Conservation (phyloP, 768 basidiomycete species). For the Pisolithus tinctorius region DNA sequence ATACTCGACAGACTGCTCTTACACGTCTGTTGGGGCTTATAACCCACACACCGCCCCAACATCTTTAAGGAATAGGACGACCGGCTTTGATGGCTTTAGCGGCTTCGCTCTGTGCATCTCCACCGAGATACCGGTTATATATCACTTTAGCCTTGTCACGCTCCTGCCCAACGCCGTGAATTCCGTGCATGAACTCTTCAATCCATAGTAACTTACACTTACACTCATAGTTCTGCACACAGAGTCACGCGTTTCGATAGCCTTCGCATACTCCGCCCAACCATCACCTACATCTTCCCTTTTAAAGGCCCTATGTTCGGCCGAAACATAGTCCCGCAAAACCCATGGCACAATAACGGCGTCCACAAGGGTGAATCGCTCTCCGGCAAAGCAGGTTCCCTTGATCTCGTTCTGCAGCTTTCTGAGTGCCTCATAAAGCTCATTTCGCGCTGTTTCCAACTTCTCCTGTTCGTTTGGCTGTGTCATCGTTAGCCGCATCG, state of each 20-base stretch:
- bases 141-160: conserved; percentile 40
- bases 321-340: conserved; percentile 39
- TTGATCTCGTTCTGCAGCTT: conserved; percentile 31
- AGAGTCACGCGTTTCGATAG: conserved; percentile 38
- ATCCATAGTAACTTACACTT: conserved; percentile 21
- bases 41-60: background rate
- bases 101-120: conserved; percentile 49
- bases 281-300: conserved; percentile 34
- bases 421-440: conserved; percentile 32
- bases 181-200: background rate
- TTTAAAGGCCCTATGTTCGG: conserved; percentile 43
- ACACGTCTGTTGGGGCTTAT: background rate
- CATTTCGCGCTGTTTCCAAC: conserved; percentile 29
- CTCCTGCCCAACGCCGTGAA: conserved; percentile 19
- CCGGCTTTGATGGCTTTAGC: conserved; percentile 46
- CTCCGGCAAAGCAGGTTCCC: conserved; percentile 53
- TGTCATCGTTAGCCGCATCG: conserved; percentile 40
- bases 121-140: conserved; percentile 47
- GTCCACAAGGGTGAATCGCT: conserved; percentile 48
- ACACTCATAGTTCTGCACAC: conserved; percentile 42
- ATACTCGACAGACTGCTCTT: background rate
- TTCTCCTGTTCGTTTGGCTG: conserved; percentile 27
- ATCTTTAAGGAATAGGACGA: conserved; percentile 28
- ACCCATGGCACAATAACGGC: conserved; percentile 52
- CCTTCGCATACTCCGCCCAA: conserved; percentile 41